Evolutionary conservation across 208 protist genomes (phyloP).

Genomic region (Perkinsela sp.): DNA sequence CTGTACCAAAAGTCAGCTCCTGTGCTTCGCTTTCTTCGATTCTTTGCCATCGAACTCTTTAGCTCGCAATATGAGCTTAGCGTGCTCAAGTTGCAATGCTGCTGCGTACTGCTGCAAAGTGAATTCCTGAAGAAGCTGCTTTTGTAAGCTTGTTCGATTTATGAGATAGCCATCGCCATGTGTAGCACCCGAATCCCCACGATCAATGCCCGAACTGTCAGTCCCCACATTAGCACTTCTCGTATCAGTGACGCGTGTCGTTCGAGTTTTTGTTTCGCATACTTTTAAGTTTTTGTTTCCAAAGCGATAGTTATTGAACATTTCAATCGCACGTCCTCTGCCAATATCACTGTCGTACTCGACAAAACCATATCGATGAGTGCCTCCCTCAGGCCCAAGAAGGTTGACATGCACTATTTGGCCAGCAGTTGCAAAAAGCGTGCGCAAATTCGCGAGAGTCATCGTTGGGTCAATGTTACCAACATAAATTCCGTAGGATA

Average conservation of each 20-base stretch:
- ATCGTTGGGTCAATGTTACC: background rate
- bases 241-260: background rate
- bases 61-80: background rate
- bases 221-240: background rate
- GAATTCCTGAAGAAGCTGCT: background rate
- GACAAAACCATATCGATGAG: background rate
- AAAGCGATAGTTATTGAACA: background rate
- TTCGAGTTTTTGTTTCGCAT: background rate
- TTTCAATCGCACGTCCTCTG: background rate
- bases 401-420: background rate
- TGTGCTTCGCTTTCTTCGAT: no score
- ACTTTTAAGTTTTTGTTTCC: background rate
- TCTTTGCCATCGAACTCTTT: background rate
- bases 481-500: background rate
- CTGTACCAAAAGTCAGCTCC: no score
- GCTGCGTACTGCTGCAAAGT: conserved; percentile 1
- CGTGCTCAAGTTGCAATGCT: background rate
- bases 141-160: background rate
- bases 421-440: background rate
- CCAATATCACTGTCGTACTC: background rate
- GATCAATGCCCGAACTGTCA: background rate
- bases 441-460: background rate
- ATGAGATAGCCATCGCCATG: background rate
- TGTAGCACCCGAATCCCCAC: background rate
- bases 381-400: background rate